Conservation (phyloP, 352 stramenopile species). For the Pythium brachiatum region DNA sequence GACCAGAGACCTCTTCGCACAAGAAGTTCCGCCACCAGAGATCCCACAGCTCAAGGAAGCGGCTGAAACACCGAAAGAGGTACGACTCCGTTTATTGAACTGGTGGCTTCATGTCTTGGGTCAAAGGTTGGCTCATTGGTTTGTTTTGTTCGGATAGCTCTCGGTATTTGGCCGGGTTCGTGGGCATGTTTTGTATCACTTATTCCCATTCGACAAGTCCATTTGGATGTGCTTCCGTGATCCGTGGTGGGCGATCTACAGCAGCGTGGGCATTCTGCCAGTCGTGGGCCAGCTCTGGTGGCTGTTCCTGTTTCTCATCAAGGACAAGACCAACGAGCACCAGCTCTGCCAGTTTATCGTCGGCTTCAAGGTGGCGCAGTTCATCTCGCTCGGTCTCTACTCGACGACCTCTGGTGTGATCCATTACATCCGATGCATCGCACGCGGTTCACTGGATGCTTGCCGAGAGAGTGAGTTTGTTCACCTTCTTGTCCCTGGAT, state of each 20-base stretch:
- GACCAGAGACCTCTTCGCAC: slow-evolving; percentile 70
- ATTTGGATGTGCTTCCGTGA: slow-evolving; percentile 87
- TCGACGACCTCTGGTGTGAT: slow-evolving; percentile 62
- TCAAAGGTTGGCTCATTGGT: not conserved
- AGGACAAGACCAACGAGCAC: slow-evolving; percentile 92
- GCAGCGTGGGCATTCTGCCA: slow-evolving; percentile 75
- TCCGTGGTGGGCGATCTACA: slow-evolving; percentile 78
- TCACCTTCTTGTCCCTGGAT: not conserved
- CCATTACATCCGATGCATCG: slow-evolving; percentile 72
- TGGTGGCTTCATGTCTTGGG: not conserved
- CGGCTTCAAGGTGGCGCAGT: slow-evolving; percentile 89
- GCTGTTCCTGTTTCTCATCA: slow-evolving; percentile 87
- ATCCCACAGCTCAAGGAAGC: slow-evolving; percentile 7
- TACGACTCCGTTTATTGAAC: not conserved
- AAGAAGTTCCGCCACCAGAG: slow-evolving; percentile 23
- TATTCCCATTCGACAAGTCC: slow-evolving; percentile 86
- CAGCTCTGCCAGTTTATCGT: slow-evolving; percentile 93
- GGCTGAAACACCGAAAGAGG: slow-evolving; percentile 1
- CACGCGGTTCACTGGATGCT: slow-evolving; percentile 48
- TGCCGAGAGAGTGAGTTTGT: slow-evolving; percentile 48
- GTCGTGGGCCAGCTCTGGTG: slow-evolving; percentile 89
- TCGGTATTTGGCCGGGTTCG: slow-evolving; percentile 48
- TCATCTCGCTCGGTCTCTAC: slow-evolving; percentile 83
- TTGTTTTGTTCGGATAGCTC: slow-evolving; percentile 18
- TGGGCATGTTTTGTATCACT: slow-evolving; percentile 81